phyloP scores from a whole-genome alignment of 1,284 basidiomycete genomes.

The Irpex rosettiformis region DNA sequence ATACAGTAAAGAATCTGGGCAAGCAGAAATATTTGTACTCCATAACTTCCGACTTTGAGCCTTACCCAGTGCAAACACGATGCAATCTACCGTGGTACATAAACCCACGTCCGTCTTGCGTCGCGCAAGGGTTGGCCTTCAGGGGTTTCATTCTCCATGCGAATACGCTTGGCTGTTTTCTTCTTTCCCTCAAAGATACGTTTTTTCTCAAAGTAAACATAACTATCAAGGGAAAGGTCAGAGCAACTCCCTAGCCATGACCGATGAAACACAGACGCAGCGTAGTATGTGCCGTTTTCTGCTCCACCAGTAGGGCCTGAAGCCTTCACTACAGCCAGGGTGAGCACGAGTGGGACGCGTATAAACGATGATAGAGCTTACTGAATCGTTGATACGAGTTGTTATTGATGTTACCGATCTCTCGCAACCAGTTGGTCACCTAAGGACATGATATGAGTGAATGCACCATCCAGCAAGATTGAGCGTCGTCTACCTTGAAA shows the following conservation, averaged over 20 bases:
- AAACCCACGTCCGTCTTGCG: neutral
- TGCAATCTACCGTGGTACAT: no score
- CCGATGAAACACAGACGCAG: constrained; percentile 33
- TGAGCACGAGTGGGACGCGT: neutral
- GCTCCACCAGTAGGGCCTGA: constrained; percentile 38
- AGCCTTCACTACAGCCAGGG: constrained; percentile 34
- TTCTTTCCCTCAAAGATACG: constrained; percentile 45
- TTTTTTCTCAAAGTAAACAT: constrained; percentile 48
- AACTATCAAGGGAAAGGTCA: constrained; percentile 25
- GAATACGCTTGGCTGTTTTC: constrained; percentile 37
- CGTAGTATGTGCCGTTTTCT: constrained; percentile 40
- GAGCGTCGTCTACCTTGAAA: constrained; percentile 36
- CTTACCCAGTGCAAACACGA: no score
- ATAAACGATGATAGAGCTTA: constrained; percentile 18
- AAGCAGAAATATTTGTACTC: no score
- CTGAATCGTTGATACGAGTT: constrained; percentile 47
- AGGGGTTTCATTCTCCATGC: constrained; percentile 31
- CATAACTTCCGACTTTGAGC: no score
- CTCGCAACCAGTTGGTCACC: constrained; percentile 44
- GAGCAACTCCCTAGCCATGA: neutral
- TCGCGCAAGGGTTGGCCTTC: constrained; percentile 14
- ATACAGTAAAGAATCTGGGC: no score
- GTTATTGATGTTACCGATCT: constrained; percentile 44
- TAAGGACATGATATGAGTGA: constrained; percentile 13
- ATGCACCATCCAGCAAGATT: neutral